Base-by-base conservation (phyloP, 371 early-diverging fungal species). In the Mortierella sp. region DNA sequence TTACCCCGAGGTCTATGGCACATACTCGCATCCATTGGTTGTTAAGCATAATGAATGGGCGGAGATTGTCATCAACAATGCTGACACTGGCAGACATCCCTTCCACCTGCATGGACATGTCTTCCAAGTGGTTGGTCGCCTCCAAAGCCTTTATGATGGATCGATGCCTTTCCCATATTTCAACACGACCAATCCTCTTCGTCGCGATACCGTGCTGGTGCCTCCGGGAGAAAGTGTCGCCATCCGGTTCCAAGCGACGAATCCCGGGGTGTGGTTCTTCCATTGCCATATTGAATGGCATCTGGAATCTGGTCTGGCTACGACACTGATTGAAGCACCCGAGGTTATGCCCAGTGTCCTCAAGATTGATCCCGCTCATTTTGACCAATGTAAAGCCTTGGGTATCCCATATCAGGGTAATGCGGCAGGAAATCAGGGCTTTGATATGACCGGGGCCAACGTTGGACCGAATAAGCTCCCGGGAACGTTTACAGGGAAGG, bases 271-370 rank as follows among this genome's bases (percentile, higher is more conserved):
- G 2, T 92, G 91, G 92, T 60, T 85, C 54, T 80, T 91, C 70
- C 90, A 94, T 76, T 94, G 93, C 71, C 94, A 94, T 63, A 89
- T 92, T 43, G 87, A 87, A 72, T 91, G 90, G 91, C 94, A 94
- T 80, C 58, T 85, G 44, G 80, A 79, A 24, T 70, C 89, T 30
- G 92, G 92, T 30, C 64, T 90, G 34, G 82, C 81, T 60, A 56
- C 48, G 39, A 67, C 82, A 7, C 69, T 93, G 57, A 78, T 92
- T 24, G 91, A 87, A 60, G 91, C 89, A 1, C 92, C 92, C 6
- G 80, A 82, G 11, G 32, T 50, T 5, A 70, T 88, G 19, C 86
- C 86, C 3, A 32, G 31, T 17, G 46, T 56, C 28, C 23, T 56
- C 26, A 60, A 43, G 39, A 23, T 61, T 12, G 56, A 56, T 50